These are phyloP conservation scores for Hypoxylon lenormandii DNA, from an alignment of 495 filamentous ascomycete genomes.

Conservation along the genomic window DNA sequence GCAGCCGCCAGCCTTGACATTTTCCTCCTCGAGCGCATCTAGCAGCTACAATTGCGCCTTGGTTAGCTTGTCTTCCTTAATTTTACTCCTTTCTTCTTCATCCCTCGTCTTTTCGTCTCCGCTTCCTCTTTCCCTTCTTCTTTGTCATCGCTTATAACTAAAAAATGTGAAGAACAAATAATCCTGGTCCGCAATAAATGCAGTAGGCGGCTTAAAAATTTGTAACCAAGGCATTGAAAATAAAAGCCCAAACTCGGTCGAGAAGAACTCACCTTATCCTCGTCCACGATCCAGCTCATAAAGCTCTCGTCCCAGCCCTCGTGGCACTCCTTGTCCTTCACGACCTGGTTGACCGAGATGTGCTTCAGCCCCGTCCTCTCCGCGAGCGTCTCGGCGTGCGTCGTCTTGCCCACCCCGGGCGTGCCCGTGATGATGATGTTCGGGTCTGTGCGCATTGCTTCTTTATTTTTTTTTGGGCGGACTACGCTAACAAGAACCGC, in stretches of 20 bases:
- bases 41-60: constrained; percentile 70
- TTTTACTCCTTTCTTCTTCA: background rate
- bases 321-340: constrained; percentile 84
- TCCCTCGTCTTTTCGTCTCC: background rate
- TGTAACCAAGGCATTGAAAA: background rate
- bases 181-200: too few relatives aligned
- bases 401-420: constrained; percentile 94
- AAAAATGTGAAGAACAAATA: too few relatives aligned
- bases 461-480: constrained; percentile 43
- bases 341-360: constrained; percentile 87
- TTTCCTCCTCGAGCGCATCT: constrained; percentile 83
- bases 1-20: constrained; percentile 81
- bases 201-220: too few relatives aligned
- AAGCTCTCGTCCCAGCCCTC: constrained; percentile 86
- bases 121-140: constrained; percentile 47
- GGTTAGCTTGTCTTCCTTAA: background rate
- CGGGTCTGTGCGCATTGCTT: constrained; percentile 70
- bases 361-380: constrained; percentile 74
- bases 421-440: constrained; percentile 97
- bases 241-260: background rate
- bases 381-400: constrained; percentile 82
- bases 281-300: constrained; percentile 92
- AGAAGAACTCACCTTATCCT: constrained; percentile 80
- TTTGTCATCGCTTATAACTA: constrained; percentile 7
- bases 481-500: too few relatives aligned